Evolutionary conservation across 768 basidiomycete species (phyloP), one percentile per base, ranked within the genome.

Genomic region (Lactifluus hygrophoroides): DNA sequence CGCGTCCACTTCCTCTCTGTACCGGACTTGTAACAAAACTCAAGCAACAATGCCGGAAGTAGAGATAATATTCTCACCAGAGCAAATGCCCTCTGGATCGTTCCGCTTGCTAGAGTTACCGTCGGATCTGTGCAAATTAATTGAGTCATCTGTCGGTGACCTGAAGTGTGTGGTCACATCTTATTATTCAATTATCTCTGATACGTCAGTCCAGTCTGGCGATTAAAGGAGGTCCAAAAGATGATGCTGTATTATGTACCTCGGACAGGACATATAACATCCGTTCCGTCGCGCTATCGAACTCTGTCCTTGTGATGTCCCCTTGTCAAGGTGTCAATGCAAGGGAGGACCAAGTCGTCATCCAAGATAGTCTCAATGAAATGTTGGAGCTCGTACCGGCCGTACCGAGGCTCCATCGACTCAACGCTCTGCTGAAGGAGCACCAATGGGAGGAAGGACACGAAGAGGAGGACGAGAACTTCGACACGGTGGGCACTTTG

Each of bases 181-280:
- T 32, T 51, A 48, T 57, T 3, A 49, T 47, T 62, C 52, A 38
- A 66, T 46, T 50, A 37, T 56, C n/a, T 62, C 63, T 59, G 30
- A 30, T n/a, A 38, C 17, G 23, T 64, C 21, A 54, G 32, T 19
- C 11, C 34, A 51, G 55, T 51, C 56, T 57, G 55, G 49, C 64
- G 88, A 86, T 98, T 72, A 94, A 93, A 69, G 95, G 94, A 7
- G 75, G 83, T 44, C 70, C 81, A 1, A 77, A 79, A 28, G 94
- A 97, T 64, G 88, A 94, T 65, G 95, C 94, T 0, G 93, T 96
- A 0, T 73, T 95, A 9, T 97, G 95, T 69, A 95, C 94, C 0
- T 65, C 76, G 0, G 77, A 85, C 57, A 83, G 80, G 68, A 98
- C 95, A 0, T 99, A 87, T 68, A 67, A 80, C 2, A 73, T 98